These are phyloP conservation scores for Protoeuglena noctilucae DNA, from an alignment of 139 green algal species.

Conservation along the genomic window DNA sequence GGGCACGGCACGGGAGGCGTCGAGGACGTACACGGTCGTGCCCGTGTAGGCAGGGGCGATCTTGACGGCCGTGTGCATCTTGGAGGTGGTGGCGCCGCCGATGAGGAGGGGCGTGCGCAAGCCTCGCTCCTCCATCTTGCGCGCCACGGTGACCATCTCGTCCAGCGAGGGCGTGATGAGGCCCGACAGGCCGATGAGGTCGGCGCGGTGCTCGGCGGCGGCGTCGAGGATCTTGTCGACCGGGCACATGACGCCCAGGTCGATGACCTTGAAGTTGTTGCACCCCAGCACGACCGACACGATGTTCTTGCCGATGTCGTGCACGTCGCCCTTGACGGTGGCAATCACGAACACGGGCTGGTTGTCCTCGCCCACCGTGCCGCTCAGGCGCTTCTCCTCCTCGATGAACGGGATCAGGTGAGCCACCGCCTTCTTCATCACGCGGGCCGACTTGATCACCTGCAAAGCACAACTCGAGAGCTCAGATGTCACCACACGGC, in stretches of 20 bases:
- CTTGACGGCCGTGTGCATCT: conserved; percentile 99
- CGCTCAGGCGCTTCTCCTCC: conserved; percentile 75
- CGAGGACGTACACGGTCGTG: conserved; percentile 83
- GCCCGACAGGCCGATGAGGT: conserved; percentile 90
- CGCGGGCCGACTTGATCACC: conserved; percentile 97
- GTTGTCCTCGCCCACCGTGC: conserved; percentile 29
- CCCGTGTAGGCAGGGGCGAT: conserved; percentile 76
- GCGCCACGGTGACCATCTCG: conserved; percentile 95
- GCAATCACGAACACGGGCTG: conserved; percentile 88
- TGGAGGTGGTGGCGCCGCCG: conserved; percentile 88
- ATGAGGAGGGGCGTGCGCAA: conserved; percentile 86
- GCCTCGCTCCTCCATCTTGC: conserved; percentile 79
- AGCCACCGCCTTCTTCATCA: conserved; percentile 97
- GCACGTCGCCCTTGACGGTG: conserved; percentile 96
- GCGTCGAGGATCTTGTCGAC: conserved; percentile 84
- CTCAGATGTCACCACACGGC: conserved; percentile 2
- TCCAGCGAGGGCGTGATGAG: conserved; percentile 96
- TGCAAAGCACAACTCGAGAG: too few relatives aligned
- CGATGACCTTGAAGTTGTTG: conserved; percentile 97
- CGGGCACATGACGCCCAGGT: conserved; percentile 12
- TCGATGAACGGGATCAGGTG: conserved; percentile 98
- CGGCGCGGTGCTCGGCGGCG: conserved; percentile 57
- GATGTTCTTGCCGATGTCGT: conserved; percentile 99
- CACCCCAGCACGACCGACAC: conserved; percentile 93
- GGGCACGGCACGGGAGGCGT: conserved; percentile 81